phyloP scores from a whole-genome alignment of 495 filamentous ascomycete genomes.

The Aspergillus steynii region DNA sequence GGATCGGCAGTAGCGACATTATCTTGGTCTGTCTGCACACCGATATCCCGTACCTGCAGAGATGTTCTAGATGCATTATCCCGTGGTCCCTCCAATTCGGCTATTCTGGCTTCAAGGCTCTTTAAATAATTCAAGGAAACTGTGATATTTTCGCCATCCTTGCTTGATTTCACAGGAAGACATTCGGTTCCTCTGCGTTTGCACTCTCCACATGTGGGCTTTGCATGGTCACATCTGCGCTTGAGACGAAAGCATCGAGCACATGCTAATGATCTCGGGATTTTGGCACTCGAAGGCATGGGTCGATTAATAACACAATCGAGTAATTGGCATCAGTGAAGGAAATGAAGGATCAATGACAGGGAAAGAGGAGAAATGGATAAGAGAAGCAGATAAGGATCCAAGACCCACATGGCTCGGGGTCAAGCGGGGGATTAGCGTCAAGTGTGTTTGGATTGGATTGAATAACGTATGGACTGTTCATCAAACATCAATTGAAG shows the following conservation, averaged over 20 bases:
- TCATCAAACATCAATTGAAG: background rate
- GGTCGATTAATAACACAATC: constrained; percentile 25
- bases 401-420: background rate
- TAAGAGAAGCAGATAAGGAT: background rate
- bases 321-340: background rate
- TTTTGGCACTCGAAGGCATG: constrained; percentile 9
- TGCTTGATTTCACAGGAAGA: constrained; percentile 30
- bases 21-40: constrained; percentile 31
- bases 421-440: background rate
- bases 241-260: constrained; percentile 37
- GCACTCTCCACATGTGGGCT: constrained; percentile 36
- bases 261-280: constrained; percentile 23
- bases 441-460: background rate
- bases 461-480: no score
- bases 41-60: constrained; percentile 23
- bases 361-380: constrained; percentile 1
- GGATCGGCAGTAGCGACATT: constrained; percentile 1
- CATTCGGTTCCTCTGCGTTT: constrained; percentile 35
- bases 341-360: constrained; percentile 22
- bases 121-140: constrained; percentile 34
- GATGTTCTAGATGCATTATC: background rate
- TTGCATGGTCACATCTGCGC: constrained; percentile 37
- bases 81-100: constrained; percentile 22
- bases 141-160: constrained; percentile 32
- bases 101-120: constrained; percentile 27